phyloP scores from a whole-genome alignment of 305 asterid species.

The Petunia hybrid region DNA sequence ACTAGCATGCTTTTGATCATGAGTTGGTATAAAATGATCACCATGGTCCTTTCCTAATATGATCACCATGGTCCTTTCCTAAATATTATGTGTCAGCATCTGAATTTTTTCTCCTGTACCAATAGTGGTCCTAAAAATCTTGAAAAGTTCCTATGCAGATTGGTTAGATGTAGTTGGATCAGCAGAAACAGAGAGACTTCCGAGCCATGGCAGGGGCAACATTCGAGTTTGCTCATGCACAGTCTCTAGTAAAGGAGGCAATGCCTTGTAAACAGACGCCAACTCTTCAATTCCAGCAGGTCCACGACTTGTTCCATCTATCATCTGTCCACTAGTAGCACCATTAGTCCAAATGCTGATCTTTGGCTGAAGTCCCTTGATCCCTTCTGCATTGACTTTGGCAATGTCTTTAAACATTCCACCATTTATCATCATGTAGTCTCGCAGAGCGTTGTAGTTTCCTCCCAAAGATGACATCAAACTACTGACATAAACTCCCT shows the following conservation, averaged over 20 bases:
- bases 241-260: constrained; percentile 42
- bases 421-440: constrained; percentile 39
- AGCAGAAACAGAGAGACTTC: constrained; percentile 4
- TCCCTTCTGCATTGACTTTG: constrained; percentile 35
- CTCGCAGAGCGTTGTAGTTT: constrained; percentile 36
- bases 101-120: too few relatives aligned
- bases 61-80: too few relatives aligned
- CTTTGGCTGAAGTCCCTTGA: constrained; percentile 42
- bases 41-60: too few relatives aligned
- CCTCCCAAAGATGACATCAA: constrained; percentile 39
- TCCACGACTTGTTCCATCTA: not conserved
- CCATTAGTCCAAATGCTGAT: constrained; percentile 43
- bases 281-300: constrained; percentile 33
- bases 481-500: constrained; percentile 35
- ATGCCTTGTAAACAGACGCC: constrained; percentile 37
- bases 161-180: not conserved
- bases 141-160: not conserved
- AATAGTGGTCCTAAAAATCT: not conserved
- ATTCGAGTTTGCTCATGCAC: constrained; percentile 44
- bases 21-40: too few relatives aligned
- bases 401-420: constrained; percentile 43
- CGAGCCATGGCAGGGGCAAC: constrained; percentile 44
- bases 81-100: too few relatives aligned
- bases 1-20: too few relatives aligned
- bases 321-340: not conserved